A percentile compares a stretch with the other conserved stretches of the same genome.
Conservation (phyloP, 2,329 filamentous ascomycete species). For the Westerdykella aurantiaca region DNA sequence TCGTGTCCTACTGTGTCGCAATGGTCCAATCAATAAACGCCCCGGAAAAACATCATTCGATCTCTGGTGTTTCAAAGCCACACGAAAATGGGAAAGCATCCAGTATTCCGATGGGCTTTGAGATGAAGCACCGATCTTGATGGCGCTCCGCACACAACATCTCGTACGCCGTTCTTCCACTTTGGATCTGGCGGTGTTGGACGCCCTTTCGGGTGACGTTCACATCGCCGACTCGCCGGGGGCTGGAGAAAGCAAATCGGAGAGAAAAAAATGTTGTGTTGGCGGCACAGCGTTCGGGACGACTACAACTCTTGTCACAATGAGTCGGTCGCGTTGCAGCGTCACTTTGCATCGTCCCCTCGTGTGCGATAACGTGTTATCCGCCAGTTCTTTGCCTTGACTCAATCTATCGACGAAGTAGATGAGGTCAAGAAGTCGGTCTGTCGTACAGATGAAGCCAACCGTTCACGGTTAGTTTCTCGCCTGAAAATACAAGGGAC, state of each 20-base stretch:
- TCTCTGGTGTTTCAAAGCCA: background rate
- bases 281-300: no score
- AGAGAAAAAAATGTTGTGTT: no score
- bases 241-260: no score
- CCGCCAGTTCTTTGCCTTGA: constrained; percentile 6
- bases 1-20: background rate
- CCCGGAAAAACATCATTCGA: background rate
- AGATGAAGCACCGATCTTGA: background rate
- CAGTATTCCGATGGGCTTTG: constrained; percentile 1
- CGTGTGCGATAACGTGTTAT: constrained; percentile 4
- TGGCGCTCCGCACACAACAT: background rate
- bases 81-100: background rate
- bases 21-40: no score
- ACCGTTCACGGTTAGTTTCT: constrained; percentile 15
- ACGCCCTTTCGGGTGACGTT: no score
- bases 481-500: constrained; percentile 12
- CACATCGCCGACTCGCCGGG: no score
- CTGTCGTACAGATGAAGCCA: constrained; percentile 18
- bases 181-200: background rate
- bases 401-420: background rate
- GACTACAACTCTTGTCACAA: no score
- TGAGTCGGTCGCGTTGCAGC: constrained; percentile 1
- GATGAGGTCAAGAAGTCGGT: constrained; percentile 24
- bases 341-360: constrained; percentile 5
- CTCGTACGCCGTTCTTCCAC: background rate